Evolutionary conservation across 345 rosid species (phyloP).

Genomic region (Salix koriyanagi): DNA sequence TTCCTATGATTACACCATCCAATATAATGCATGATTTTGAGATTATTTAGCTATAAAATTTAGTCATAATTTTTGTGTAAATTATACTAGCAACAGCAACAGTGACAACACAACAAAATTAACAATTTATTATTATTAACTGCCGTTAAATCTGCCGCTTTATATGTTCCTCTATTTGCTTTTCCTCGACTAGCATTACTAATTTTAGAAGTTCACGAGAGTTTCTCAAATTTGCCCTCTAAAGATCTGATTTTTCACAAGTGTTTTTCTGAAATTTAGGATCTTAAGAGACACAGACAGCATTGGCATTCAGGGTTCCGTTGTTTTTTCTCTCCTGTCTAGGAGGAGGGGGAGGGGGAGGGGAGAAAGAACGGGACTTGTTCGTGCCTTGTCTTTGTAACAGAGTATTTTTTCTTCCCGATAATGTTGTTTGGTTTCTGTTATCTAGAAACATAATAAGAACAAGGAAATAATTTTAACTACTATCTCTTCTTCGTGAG

Average conservation of each 20-base stretch:
- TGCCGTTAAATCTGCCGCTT: slow-evolving; percentile 12
- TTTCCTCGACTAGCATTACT: background rate
- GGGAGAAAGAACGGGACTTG: background rate
- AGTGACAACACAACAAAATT: no score
- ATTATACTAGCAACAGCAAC: no score
- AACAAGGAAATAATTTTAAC: background rate
- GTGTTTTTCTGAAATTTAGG: background rate
- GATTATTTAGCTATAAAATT: no score
- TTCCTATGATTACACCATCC: no score
- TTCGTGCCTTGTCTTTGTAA: background rate
- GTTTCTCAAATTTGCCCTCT: background rate
- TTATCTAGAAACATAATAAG: background rate
- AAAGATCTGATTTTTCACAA: background rate
- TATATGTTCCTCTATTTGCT: background rate
- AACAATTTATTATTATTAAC: no score
- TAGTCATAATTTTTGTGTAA: no score
- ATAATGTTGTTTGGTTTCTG: background rate
- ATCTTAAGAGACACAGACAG: background rate
- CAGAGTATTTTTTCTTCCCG: background rate
- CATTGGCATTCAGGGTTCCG: background rate
- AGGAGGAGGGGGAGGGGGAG: background rate
- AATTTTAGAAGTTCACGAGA: background rate
- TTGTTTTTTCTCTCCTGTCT: slow-evolving; percentile 5
- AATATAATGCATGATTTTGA: no score
- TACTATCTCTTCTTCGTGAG: background rate